phyloP scores from a whole-genome alignment of 2,329 filamentous ascomycete genomes.

The Pseudopyrenochaeta lycopersici region DNA sequence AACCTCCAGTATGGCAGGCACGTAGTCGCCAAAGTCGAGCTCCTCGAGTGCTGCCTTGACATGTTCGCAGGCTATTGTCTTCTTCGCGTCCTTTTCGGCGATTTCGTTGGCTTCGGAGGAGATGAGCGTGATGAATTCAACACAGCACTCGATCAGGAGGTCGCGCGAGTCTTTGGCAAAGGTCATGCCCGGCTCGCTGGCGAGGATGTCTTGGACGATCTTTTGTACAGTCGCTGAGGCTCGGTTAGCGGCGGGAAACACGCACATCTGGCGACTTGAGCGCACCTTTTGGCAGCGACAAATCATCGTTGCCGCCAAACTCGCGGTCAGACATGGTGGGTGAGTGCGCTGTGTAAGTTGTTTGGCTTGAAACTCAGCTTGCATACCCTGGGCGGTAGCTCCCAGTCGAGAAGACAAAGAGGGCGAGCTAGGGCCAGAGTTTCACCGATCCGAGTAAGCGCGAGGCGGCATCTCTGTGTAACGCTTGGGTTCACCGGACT shows the following conservation, averaged over 20 bases:
- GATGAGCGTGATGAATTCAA: constrained; percentile 98
- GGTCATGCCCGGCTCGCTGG: constrained; percentile 76
- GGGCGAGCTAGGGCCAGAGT: constrained; percentile 4
- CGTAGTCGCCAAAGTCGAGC: constrained; percentile 91
- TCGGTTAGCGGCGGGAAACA: no score
- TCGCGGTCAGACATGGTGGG: constrained; percentile 53
- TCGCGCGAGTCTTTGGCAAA: constrained; percentile 97
- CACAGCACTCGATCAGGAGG: constrained; percentile 95
- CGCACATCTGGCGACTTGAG: no score
- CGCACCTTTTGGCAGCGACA: constrained; percentile 53
- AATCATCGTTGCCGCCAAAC: constrained; percentile 54
- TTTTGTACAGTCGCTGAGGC: constrained; percentile 72
- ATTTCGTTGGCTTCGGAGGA: constrained; percentile 99
- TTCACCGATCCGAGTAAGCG: constrained; percentile 7
- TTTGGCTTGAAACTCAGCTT: constrained; percentile 12
- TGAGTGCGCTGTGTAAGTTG: constrained; percentile 18
- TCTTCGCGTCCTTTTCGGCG: constrained; percentile 97
- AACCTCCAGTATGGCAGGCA: constrained; percentile 84
- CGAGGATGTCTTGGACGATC: constrained; percentile 94
- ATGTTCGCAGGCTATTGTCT: constrained; percentile 98
- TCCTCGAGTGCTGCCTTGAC: constrained; percentile 94
- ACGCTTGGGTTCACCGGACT: constrained; percentile 9
- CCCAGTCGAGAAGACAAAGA: constrained; percentile 13
- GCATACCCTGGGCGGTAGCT: constrained; percentile 5
- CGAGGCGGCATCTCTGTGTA: constrained; percentile 1